Evolutionary conservation across 805 yeast genomes (phyloP).

Genomic region (Brettanomyces custersianus): DNA sequence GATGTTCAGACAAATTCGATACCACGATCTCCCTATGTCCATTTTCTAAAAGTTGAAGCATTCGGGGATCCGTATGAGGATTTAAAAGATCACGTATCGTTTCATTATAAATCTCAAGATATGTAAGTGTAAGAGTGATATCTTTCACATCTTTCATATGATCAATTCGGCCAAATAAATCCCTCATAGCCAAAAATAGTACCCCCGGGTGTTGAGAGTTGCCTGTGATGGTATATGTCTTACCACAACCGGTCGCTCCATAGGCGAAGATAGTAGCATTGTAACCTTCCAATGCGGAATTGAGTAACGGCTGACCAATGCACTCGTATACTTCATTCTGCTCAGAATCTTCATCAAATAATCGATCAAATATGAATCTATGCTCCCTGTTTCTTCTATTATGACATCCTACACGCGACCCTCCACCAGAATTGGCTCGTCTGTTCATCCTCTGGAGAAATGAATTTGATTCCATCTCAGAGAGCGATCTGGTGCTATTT

Average conservation of each 20-base stretch:
- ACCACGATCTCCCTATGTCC: conserved; percentile 57
- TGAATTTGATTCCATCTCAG: conserved; percentile 1
- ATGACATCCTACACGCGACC: conserved; percentile 14
- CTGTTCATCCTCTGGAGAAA: too few relatives aligned
- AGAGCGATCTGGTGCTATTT: conserved; percentile 2
- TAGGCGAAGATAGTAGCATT: conserved; percentile 92
- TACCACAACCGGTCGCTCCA: conserved; percentile 98
- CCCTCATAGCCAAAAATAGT: conserved; percentile 69
- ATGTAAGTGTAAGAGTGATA: conserved; percentile 58
- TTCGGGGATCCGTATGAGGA: conserved; percentile 33
- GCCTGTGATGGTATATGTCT: conserved; percentile 85
- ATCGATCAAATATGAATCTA: conserved; percentile 70
- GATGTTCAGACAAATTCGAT: conserved; percentile 56
- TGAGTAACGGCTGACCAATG: conserved; percentile 67
- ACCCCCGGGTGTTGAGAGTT: conserved; percentile 67
- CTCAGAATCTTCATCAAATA: conserved; percentile 57
- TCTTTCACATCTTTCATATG: conserved; percentile 41
- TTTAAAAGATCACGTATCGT: conserved; percentile 70
- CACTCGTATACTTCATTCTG: conserved; percentile 60
- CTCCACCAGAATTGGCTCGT: conserved; percentile 5
- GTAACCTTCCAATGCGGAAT: conserved; percentile 71
- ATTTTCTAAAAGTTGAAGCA: conserved; percentile 62
- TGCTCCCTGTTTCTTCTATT: conserved; percentile 56
- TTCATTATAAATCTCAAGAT: conserved; percentile 87
- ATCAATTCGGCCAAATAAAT: conserved; percentile 57